Base-by-base conservation (phyloP, 306 rosid species). In the Lupinus albus region DNA sequence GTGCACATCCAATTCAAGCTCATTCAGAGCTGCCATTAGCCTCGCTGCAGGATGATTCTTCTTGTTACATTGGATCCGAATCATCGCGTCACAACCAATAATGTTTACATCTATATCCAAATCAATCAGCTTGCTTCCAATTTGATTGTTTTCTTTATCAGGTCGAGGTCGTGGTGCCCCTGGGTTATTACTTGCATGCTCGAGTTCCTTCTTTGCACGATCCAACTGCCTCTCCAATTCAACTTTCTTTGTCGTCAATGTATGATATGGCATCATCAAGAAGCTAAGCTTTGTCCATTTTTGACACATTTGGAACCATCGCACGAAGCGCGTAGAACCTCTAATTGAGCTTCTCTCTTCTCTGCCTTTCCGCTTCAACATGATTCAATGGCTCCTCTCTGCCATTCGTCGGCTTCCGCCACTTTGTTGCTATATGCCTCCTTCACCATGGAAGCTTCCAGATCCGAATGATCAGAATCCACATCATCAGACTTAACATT, bases 311-410 rank as follows among this genome's bases (percentile, higher is more conserved):
- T 1, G 97, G 97, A 62, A 91, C 97, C 74, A 91, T 95, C 15
- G 95, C 95, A 72, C 97, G 73, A 38, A 91, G 81, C 2, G 95
- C 95, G 13, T 91, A 91, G 67, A 91, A 91, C 61, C 95, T 81
- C 77, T 91, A 95, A 81, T 88, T 91, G 67, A 91, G 97, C 81
- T 91, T 91, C 86, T 91, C 97, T 5, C 95, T 88, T 70, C 97
- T 83, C 81, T 91, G 97, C 44, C 97, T 74, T 76, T 88, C 97
- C 1, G 97, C 97, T 80, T 88, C 97, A 60, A 91, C 97, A 21
- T 91, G 97, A 75, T 88, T 91, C 71, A 91, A 71, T 1, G 97
- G 97, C 52, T 91, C 97, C 85, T 91, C 97, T 65, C 95, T 83
- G 35, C 92, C 95, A 74, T 91, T 91, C 7, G 97, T 91, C 13